Evolutionary conservation across 345 rosid genomes (phyloP), one percentile per base, ranked within the genome.

Genomic region (Bruguiera gymnorhiza): DNA sequence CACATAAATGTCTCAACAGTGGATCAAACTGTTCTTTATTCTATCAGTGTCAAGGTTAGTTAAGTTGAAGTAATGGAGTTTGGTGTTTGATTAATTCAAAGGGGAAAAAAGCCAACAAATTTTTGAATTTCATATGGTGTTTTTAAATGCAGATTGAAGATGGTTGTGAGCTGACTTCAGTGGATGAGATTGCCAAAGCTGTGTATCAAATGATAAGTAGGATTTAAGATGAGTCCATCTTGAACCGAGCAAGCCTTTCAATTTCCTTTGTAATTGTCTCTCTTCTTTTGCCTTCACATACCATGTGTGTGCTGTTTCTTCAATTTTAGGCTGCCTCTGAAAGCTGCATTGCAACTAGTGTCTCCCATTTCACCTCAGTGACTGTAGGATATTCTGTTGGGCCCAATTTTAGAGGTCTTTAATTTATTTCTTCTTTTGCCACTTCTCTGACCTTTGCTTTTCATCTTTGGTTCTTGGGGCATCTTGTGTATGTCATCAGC

Each of bases 111-210:
- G 32, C 67, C 54, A 63, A 6, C 30, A 13, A 43, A 9, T 20
- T 15, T 39, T 39, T 43, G 18, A 39, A 24, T 30, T 39, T 51
- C 50, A 52, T 20, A 30, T 31, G 60, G 29, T 56, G 60, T 19
- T 56, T 21, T 46, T 58, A n/a, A 65, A 58, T 82, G 85, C 91
- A 94, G 98, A 88, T 88, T 52, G 98, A 91, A 82, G 98, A 94
- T 76, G 86, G 75, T 39, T 91, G 97, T 79, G 83, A 72, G 77
- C 83, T 91, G 69, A 87, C 75, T 68, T 75, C 98, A 43, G 98
- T 80, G 60, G 87, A 91, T 70, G 96, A 88, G 59, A 88, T 94
- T 70, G 84, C 97, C 3, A 77, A 88, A 16, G 89, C 93, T 21
- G 90, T 85, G 67, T 70, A 86, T 70, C 80, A 88, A 76, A 66